Evolutionary conservation across 208 protist species (phyloP).

Genomic region (Phytomonas sp.): DNA sequence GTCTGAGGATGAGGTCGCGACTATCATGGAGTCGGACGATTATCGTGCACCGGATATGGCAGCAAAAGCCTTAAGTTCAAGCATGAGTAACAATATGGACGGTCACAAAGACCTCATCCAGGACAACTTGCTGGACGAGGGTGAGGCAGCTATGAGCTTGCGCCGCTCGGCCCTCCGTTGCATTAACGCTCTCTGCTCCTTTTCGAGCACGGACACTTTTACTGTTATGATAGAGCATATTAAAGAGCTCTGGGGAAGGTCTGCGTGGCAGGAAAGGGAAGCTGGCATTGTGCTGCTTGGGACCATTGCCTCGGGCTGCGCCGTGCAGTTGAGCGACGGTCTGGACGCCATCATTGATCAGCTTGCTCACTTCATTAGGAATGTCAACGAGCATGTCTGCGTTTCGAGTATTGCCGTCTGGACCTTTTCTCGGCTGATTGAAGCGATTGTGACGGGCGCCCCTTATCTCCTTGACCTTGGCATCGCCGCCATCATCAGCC

Average conservation of each 20-base stretch:
- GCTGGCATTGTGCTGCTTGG: slow-evolving; percentile 73
- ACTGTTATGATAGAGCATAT: slow-evolving; percentile 36
- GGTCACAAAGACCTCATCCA: slow-evolving; percentile 61
- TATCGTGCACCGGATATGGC: slow-evolving; percentile 56
- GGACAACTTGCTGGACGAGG: slow-evolving; percentile 56
- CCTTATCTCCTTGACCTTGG: slow-evolving; percentile 8
- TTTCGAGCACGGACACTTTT: slow-evolving; percentile 39
- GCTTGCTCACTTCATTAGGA: slow-evolving; percentile 34
- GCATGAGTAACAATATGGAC: slow-evolving; percentile 11
- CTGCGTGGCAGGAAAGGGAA: slow-evolving; percentile 51
- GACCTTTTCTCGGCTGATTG: slow-evolving; percentile 63
- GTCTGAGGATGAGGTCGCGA: slow-evolving; percentile 65
- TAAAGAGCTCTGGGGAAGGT: slow-evolving; percentile 40
- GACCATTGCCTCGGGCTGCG: slow-evolving; percentile 62
- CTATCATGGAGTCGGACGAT: slow-evolving; percentile 69
- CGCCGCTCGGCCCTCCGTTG: slow-evolving; percentile 64
- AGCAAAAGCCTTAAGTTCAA: slow-evolving; percentile 19
- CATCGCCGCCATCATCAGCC: slow-evolving; percentile 16
- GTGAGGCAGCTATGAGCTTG: slow-evolving; percentile 60
- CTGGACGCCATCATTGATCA: slow-evolving; percentile 35
- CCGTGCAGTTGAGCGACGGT: slow-evolving; percentile 25
- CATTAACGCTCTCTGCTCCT: slow-evolving; percentile 52
- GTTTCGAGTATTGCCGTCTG: slow-evolving; percentile 81
- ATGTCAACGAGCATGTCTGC: slow-evolving; percentile 57
- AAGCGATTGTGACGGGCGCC: slow-evolving; percentile 24